Conservation (phyloP, 257 asterid genomes). For the Scutellaria baicalensis region DNA sequence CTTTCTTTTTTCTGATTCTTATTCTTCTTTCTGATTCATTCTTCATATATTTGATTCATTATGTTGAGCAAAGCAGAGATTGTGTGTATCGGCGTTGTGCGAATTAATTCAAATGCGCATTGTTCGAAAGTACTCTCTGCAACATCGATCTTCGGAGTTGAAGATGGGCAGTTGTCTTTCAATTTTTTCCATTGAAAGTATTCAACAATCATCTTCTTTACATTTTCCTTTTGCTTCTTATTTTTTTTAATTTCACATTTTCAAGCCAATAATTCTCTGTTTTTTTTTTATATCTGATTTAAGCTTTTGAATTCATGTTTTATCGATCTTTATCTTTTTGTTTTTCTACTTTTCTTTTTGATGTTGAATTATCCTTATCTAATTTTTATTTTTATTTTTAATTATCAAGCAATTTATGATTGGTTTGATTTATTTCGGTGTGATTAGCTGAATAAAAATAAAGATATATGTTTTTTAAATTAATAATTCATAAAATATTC, state of each 20-base stretch:
- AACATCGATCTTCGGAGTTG: constrained; percentile 17
- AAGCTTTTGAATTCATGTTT: neutral
- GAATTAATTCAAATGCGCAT: constrained; percentile 22
- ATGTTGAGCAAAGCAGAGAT: constrained; percentile 24
- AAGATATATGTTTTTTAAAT: too few species aligned
- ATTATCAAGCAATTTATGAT: too few species aligned
- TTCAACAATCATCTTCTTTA: constrained; percentile 57
- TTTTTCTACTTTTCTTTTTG: too few species aligned
- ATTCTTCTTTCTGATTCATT: neutral
- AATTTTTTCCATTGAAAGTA: constrained; percentile 25
- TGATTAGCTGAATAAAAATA: too few species aligned
- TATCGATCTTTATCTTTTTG: too few species aligned
- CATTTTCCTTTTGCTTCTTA: neutral
- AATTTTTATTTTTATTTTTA: too few species aligned
- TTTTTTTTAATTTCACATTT: neutral
- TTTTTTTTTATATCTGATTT: neutral
- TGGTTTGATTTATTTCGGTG: too few species aligned
- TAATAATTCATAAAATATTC: too few species aligned
- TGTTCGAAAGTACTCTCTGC: constrained; percentile 54
- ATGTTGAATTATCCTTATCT: too few species aligned
- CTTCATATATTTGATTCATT: neutral
- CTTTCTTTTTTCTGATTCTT: too few species aligned
- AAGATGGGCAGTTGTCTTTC: constrained; percentile 63
- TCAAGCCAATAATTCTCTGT: neutral
- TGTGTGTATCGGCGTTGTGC: constrained; percentile 53